Base-by-base conservation (phyloP, 2,329 filamentous ascomycete species). In the Pezicula neosporulosa region DNA sequence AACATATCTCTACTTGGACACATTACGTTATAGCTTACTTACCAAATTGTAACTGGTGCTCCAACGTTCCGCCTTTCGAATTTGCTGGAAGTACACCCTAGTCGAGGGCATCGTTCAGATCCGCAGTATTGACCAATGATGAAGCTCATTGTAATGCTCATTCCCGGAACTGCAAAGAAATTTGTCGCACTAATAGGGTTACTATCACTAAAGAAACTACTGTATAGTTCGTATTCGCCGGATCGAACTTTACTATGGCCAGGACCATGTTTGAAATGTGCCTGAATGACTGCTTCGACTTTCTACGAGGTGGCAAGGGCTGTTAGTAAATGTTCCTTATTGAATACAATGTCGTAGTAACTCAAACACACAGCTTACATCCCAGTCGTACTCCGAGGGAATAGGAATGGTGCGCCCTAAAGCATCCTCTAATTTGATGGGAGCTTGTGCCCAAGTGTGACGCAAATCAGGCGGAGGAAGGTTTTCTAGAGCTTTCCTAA, bases 371-470 rank as follows among this genome's bases (percentile, higher is more conserved):
- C 21, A 21, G 21, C 21, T 5, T 21, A 21, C 5, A 21, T 21
- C 21, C 21, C 21, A 21, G 21, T 5, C 21, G 33, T 53, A 56
- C 41, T 56, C 54, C 2, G 48, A 51, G 13, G 54, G 54, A n/a
- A 53, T 38, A 3, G 51, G 54, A 3, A 53, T 49, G 6, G 19
- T 21, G 12, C 50, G 48, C 6, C 54, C 54, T 3, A 53, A 37
- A n/a, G 54, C 48, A 27, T 56, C 54, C 41, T 56, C 54, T 12
- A 56, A 47, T 15, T 38, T 43, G 2, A 53, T 21, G 1, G 54
- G 54, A 7, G 36, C 44, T 49, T 56, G 54, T 4, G 37, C 41
- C 54, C 54, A 56, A n/a, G 54, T 56, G 30, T 51, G 45, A 13
- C 19, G 33, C 24, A 43, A 13, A 33, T 54, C 49, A 12, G 48